Evolutionary conservation across 257 asterid species (phyloP), one percentile per base, ranked within the genome.

Genomic region (Nemophila menziesii): DNA sequence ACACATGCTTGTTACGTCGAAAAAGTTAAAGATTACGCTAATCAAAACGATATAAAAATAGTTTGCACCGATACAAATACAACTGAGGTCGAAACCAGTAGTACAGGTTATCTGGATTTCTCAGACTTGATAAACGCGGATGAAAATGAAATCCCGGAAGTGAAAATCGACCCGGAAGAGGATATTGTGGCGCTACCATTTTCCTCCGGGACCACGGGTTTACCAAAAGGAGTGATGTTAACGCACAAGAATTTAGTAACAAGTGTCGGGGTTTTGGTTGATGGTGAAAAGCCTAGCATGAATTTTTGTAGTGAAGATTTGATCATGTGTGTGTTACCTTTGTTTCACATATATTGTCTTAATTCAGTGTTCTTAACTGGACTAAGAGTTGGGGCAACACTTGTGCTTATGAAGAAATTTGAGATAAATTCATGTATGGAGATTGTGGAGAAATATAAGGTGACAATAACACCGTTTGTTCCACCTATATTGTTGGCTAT

Each of bases 121-220:
- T 45, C 67, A 2, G 68, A 72, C 0, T 43, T 77, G 20, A 53
- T 2, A n/a, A 44, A 46, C 14, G 60, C 65, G 21, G 65, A 70
- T 58, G 87, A 60, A 40, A 56, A 44, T 4, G 9, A 23, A 0
- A 2, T 50, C 0, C 65, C 71, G 20, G 43, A 16, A 0, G 65
- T 66, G 17, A 48, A 56, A 13, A 49, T 77, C 63, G 7, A 24
- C 15, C 34, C 61, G 0, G 63, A 4, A 11, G 16, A 62, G 1
- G 78, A 72, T 52, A 56, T 54, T 43, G 86, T 72, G 45, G 71
- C 66, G 66, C 63, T 76, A 16, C 78, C 65, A 12, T 72, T 66
- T 62, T 72, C 86, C 15, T 76, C 86, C 20, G 86, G 81, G 38
- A 77, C 81, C 23, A 77, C 86, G 18, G 86, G 86, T 0, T 60